These are phyloP conservation scores for Aspergillus sp. DNA, from an alignment of 2,329 filamentous ascomycete genomes.

Conservation along the genomic window DNA sequence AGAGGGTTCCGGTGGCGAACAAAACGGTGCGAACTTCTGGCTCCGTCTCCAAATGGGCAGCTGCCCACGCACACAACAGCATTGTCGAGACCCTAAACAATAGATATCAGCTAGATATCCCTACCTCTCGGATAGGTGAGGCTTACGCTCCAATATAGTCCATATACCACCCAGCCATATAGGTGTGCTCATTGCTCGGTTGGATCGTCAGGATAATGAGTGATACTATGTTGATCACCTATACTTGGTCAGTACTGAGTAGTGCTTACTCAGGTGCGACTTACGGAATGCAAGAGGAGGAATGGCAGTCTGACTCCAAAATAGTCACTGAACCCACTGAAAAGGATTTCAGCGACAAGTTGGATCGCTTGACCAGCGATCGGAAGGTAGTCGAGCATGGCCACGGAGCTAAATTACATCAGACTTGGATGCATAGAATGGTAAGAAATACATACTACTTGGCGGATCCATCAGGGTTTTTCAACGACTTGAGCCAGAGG, in stretches of 20 bases:
- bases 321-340: constrained; percentile 8
- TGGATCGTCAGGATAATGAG: constrained; percentile 7
- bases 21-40: constrained; percentile 12
- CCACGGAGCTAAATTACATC: neutral
- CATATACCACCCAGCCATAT: constrained; percentile 15
- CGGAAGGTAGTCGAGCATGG: constrained; percentile 9
- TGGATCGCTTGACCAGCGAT: constrained; percentile 9
- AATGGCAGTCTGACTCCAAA: constrained; percentile 4
- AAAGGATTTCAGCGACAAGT: constrained; percentile 9
- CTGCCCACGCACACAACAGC: constrained; percentile 13
- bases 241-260: neutral
- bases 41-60: constrained; percentile 8
- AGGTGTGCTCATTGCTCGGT: constrained; percentile 4
- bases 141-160: constrained; percentile 12
- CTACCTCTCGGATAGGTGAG: neutral
- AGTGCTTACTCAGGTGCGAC: neutral
- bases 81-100: constrained; percentile 6
- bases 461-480: neutral
- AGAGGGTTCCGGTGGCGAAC: constrained; percentile 9
- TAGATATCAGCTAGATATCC: neutral
- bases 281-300: neutral
- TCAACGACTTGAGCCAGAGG: constrained; percentile 11
- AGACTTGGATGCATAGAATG: neutral
- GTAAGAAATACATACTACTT: neutral
- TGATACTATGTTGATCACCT: constrained; percentile 9